Evolutionary conservation across 1,139 yeast species (phyloP).

Genomic region (Lodderomyces beijingensis): DNA sequence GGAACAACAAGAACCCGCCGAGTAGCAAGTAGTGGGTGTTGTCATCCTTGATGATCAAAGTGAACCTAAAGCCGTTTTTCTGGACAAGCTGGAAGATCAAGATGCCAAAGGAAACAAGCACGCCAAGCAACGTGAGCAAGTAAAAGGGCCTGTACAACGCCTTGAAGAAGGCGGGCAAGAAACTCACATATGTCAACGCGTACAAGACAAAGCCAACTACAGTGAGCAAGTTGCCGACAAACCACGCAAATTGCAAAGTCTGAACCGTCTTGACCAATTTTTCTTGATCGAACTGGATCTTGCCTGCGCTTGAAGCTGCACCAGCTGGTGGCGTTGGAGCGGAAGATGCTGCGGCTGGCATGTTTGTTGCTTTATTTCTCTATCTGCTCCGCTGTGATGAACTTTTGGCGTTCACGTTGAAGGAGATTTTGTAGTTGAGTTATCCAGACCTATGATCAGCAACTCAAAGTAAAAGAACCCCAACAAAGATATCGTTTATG

Average conservation of each 20-base stretch:
- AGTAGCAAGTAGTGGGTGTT: slow-evolving; percentile 47
- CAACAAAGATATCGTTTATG: no score
- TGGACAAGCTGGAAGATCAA: slow-evolving; percentile 55
- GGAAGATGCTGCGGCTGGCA: slow-evolving; percentile 1
- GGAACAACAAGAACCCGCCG: slow-evolving; percentile 34
- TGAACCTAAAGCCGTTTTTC: slow-evolving; percentile 34
- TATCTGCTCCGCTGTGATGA: no score
- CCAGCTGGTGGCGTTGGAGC: slow-evolving; percentile 5
- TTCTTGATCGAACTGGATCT: slow-evolving; percentile 11
- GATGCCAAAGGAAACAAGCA: slow-evolving; percentile 71
- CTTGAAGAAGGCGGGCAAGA: slow-evolving; percentile 23
- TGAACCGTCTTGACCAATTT: slow-evolving; percentile 11
- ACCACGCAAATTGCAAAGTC: slow-evolving; percentile 60
- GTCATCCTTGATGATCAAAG: slow-evolving; percentile 34
- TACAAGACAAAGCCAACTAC: slow-evolving; percentile 53
- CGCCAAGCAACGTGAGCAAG: slow-evolving; percentile 58
- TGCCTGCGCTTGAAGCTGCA: slow-evolving; percentile 6
- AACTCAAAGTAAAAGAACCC: no score
- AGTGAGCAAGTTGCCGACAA: slow-evolving; percentile 67
- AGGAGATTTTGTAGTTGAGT: no score
- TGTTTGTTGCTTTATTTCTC: background rate
- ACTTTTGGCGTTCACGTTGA: no score
- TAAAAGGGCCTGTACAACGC: slow-evolving; percentile 36
- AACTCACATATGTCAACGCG: slow-evolving; percentile 39
- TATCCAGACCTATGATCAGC: no score